These are phyloP conservation scores for Athelia sp. DNA, from an alignment of 1,284 basidiomycete species.

Conservation along the genomic window DNA sequence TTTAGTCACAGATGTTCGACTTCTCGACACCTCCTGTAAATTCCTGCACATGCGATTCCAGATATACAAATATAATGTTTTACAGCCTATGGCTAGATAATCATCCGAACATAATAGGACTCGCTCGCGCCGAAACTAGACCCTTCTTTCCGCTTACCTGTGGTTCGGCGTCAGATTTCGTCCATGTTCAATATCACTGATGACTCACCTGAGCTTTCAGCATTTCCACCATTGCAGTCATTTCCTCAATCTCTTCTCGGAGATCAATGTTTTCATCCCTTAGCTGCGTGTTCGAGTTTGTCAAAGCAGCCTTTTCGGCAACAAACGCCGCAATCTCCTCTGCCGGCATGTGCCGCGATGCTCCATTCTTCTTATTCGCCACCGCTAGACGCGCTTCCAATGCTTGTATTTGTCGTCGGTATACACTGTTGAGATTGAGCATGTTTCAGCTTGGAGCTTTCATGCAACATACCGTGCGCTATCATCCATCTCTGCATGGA, in stretches of 20 bases:
- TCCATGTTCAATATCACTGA: too few species aligned
- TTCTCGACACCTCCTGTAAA: too few species aligned
- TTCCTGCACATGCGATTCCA: too few species aligned
- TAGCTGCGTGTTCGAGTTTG: slow-evolving; percentile 42
- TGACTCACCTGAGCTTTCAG: slow-evolving; percentile 51
- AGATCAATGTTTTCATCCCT: slow-evolving; percentile 53
- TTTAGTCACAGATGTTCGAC: slow-evolving; percentile 17
- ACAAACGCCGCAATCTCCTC: slow-evolving; percentile 37
- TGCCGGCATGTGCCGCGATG: slow-evolving; percentile 28
- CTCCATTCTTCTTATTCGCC: slow-evolving; percentile 28
- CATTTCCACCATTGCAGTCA: slow-evolving; percentile 65
- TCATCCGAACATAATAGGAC: slow-evolving; percentile 2
- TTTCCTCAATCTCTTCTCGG: slow-evolving; percentile 64
- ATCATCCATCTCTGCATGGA: slow-evolving; percentile 46
- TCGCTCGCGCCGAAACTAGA: slow-evolving; percentile 27
- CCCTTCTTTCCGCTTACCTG: slow-evolving; percentile 43
- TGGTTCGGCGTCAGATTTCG: too few species aligned
- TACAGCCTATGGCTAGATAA: background rate
- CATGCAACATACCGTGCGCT: slow-evolving; percentile 42
- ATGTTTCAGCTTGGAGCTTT: slow-evolving; percentile 1
- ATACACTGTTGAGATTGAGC: slow-evolving; percentile 30
- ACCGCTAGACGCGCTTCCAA: slow-evolving; percentile 49
- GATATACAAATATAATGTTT: too few species aligned
- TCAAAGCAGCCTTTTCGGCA: slow-evolving; percentile 41
- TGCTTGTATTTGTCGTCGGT: slow-evolving; percentile 52